phyloP scores from a whole-genome alignment of 305 asterid species.

The Euphrasia arctica region DNA sequence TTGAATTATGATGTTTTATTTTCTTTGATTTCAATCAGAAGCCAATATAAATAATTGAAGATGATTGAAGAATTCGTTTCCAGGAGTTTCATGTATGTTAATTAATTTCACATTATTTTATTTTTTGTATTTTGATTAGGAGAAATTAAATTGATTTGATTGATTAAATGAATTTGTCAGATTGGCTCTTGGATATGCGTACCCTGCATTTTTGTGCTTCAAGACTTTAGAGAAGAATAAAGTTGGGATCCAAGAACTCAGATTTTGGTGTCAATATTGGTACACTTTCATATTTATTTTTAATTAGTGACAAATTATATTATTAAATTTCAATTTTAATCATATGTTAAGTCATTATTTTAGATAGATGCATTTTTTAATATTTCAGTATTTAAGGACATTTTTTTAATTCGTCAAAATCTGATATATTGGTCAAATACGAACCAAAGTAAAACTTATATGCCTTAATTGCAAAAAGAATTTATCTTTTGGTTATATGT shows the following conservation, averaged over 20 bases:
- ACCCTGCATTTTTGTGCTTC: slow-evolving; percentile 85
- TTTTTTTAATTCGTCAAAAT: neutral
- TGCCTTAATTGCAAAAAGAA: neutral
- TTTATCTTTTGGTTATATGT: no score
- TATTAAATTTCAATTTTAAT: neutral
- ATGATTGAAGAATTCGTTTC: slow-evolving; percentile 40
- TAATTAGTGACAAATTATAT: neutral
- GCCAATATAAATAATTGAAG: slow-evolving; percentile 9
- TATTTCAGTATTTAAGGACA: neutral
- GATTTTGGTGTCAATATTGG: slow-evolving; percentile 96
- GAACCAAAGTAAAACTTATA: no score
- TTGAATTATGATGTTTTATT: neutral
- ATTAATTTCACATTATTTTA: neutral
- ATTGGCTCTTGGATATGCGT: slow-evolving; percentile 84
- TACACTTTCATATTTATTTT: slow-evolving; percentile 23
- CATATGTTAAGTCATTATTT: neutral
- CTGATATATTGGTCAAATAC: no score
- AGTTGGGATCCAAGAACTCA: slow-evolving; percentile 65
- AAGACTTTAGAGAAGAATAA: slow-evolving; percentile 62
- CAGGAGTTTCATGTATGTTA: slow-evolving; percentile 33
- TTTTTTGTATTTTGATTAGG: neutral
- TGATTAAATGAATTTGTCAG: slow-evolving; percentile 29
- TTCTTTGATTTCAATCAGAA: neutral
- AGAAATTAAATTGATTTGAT: neutral
- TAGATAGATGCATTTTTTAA: no score